A percentile compares a stretch with the other conserved stretches of the same genome.
These are phyloP conservation scores for Paramyrothecium sp. DNA, from an alignment of 2,329 filamentous ascomycete species.

Conservation along the genomic window DNA sequence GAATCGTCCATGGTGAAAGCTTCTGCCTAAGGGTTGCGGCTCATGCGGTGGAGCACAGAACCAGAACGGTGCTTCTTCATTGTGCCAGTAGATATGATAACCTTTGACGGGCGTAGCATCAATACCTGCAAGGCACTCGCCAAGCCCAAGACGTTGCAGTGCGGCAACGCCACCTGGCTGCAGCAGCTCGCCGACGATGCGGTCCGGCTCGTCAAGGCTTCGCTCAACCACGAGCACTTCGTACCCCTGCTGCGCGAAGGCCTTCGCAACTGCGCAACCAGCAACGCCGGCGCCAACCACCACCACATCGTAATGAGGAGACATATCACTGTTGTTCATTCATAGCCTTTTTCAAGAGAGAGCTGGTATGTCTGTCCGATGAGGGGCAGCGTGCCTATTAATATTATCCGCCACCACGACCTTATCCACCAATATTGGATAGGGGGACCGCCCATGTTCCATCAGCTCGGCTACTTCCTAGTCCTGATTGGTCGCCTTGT, in stretches of 20 bases:
- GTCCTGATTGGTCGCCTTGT: no score
- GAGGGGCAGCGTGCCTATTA: no score
- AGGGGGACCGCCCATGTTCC: no score
- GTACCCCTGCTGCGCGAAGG: not conserved
- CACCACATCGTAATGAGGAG: not conserved
- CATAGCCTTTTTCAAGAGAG: no score
- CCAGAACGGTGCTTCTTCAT: not conserved
- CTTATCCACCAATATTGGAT: no score
- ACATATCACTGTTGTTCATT: not conserved
- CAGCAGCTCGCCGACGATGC: slow-evolving; percentile 85
- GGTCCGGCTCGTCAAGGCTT: slow-evolving; percentile 62
- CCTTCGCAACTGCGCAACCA: not conserved
- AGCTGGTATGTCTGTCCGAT: no score
- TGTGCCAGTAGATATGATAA: not conserved
- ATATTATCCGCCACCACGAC: no score
- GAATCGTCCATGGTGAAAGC: not conserved
- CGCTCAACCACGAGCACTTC: not conserved
- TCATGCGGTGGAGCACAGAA: not conserved
- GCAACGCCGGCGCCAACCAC: not conserved
- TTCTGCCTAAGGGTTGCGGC: not conserved
- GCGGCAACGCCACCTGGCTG: slow-evolving; percentile 82
- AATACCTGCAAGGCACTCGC: not conserved
- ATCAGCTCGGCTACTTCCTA: no score
- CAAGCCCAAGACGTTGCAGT: slow-evolving; percentile 38
- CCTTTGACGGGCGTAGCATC: not conserved